These are phyloP conservation scores for Chaetomium sp. DNA, from an alignment of 2,329 filamentous ascomycete genomes.

Conservation along the genomic window DNA sequence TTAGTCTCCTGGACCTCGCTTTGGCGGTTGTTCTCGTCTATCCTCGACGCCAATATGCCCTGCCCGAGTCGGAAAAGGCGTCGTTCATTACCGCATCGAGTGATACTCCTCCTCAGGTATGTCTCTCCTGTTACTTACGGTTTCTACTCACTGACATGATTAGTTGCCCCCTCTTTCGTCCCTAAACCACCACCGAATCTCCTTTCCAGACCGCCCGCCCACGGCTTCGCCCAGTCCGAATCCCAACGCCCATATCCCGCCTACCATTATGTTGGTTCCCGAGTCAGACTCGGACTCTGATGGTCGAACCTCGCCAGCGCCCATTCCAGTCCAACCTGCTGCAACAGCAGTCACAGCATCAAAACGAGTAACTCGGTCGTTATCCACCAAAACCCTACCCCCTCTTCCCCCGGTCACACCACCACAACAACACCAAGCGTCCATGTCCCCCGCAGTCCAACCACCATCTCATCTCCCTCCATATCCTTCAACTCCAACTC, in stretches of 20 bases:
- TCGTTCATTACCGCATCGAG: neutral
- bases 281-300: neutral
- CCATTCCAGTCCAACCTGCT: neutral
- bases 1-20: conserved; percentile 21
- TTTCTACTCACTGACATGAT: neutral
- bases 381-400: too few relatives aligned
- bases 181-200: conserved; percentile 3
- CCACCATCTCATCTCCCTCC: too few relatives aligned
- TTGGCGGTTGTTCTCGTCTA: conserved; percentile 22
- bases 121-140: neutral
- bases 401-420: too few relatives aligned
- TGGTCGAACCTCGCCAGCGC: too few relatives aligned
- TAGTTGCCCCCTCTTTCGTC: conserved; percentile 4
- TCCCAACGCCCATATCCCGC: neutral
- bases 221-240: neutral
- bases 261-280: neutral
- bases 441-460: too few relatives aligned
- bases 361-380: too few relatives aligned
- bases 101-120: neutral
- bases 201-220: neutral
- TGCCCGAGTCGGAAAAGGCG: neutral
- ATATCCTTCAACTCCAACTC: too few relatives aligned
- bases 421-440: too few relatives aligned
- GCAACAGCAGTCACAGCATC: neutral
- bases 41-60: neutral